phyloP scores from a whole-genome alignment of 306 rosid species.

The Acacia crassicarpa region DNA sequence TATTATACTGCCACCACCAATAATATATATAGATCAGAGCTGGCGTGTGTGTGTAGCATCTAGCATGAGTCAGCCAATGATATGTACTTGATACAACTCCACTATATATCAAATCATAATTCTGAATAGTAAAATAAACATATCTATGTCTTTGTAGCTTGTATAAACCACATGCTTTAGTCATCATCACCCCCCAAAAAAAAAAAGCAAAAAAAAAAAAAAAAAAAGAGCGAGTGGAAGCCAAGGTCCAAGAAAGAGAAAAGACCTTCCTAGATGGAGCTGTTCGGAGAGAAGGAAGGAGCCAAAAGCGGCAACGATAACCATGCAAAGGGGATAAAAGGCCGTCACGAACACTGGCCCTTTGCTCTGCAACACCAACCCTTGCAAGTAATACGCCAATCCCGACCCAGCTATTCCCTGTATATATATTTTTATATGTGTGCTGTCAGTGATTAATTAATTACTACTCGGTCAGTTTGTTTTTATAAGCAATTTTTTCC shows the following conservation, averaged over 20 bases:
- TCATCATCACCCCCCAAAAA: no score
- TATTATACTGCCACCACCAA: constrained; percentile 41
- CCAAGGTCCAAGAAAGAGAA: neutral
- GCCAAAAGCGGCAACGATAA: constrained; percentile 54
- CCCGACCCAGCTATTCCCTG: constrained; percentile 74
- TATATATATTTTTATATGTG: neutral
- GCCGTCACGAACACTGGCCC: constrained; percentile 83
- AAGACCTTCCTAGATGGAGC: constrained; percentile 66
- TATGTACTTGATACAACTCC: neutral
- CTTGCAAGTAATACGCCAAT: constrained; percentile 69
- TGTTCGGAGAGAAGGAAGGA: constrained; percentile 62
- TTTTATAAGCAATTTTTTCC: no score
- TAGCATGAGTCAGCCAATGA: neutral
- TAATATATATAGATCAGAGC: neutral
- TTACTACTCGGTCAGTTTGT: no score
- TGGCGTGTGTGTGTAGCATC: no score
- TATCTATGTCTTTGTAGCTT: no score
- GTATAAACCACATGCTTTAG: no score
- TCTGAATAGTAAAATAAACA: no score
- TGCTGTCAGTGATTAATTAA: neutral
- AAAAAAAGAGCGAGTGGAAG: neutral
- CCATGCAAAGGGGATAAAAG: constrained; percentile 74
- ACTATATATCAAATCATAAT: neutral
- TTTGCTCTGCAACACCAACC: constrained; percentile 57
- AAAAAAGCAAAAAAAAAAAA: neutral